phyloP scores from a whole-genome alignment of 805 yeast genomes.

The Yarrowia yakushimensis region DNA sequence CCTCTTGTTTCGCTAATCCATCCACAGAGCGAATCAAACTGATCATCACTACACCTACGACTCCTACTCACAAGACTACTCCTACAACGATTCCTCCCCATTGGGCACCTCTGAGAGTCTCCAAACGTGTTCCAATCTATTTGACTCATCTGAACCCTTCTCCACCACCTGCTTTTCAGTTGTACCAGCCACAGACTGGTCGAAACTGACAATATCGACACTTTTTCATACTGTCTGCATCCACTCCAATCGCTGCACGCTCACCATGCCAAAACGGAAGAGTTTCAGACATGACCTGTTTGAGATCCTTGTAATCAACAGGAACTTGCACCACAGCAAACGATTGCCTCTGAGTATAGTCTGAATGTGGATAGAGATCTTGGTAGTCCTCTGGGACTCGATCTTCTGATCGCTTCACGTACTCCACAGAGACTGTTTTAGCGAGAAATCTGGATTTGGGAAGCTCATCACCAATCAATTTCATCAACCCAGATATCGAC shows the following conservation, averaged over 20 bases:
- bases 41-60: not conserved
- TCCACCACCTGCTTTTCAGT: not conserved
- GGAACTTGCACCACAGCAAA: not conserved
- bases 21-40: not conserved
- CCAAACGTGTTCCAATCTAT: not conserved
- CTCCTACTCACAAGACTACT: not conserved
- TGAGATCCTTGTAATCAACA: not conserved
- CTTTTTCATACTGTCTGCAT: not conserved
- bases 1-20: not conserved
- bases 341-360: not conserved
- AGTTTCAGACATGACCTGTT: not conserved
- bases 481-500: not conserved
- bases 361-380: not conserved
- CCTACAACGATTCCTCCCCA: not conserved
- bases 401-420: conserved; percentile 2
- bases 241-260: conserved; percentile 4
- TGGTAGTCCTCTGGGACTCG: not conserved
- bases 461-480: not conserved
- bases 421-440: conserved; percentile 3
- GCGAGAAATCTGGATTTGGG: not conserved
- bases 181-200: conserved; percentile 10
- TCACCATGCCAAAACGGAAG: conserved; percentile 10
- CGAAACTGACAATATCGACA: conserved; percentile 10
- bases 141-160: not conserved
- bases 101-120: not conserved